Evolutionary conservation across 495 filamentous ascomycete genomes (phyloP), one percentile per base, ranked within the genome.

Genomic region (Podospora pseudocomata): DNA sequence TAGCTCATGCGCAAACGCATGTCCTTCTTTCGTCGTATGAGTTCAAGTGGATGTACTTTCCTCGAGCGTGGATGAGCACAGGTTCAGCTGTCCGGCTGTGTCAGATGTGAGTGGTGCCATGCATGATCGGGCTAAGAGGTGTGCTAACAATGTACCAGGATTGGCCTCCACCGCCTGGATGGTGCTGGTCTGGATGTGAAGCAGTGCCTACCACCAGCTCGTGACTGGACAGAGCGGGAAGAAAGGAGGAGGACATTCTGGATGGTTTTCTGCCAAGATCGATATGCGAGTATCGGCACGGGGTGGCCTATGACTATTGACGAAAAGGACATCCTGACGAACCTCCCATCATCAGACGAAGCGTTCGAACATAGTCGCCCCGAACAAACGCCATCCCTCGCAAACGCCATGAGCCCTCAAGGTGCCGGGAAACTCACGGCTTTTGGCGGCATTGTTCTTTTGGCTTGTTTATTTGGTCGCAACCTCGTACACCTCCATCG

Each of bases 11-110:
- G 49, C 96, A 98, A 77, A 85, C 91, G 2, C 95, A 96, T 86
- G 79, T 88, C 11, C 80, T 99, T 4, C 85, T 96, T 63, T 85
- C 87, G 3, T 86, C 85, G 0, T 97, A 96, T 73, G 95, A 99
- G 75, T 98, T 97, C 76, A 96, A 93, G 79, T 90, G 91, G 85
- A 97, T 99, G 91, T 96, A 92, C 77, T 99, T 99, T 71, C 95
- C 95, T 2, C 83, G 96, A 55, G 96, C 96, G 3, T 99, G 95
- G 95, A 85, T 97, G 79, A 97, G 91, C 66, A 88, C 90, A 11
- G 96, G 94, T 18, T 85, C 91, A 63, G 90, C 89, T 2, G 86
- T 89, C 16, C 83, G 95, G 67, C 77, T 97, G 66, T 84, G 85
- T 57, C 87, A 96, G 70, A 98, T 98, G 96, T 80, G 71, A 73